These are phyloP conservation scores for Nemophila menziesii DNA, from an alignment of 257 asterid genomes.

Conservation along the genomic window DNA sequence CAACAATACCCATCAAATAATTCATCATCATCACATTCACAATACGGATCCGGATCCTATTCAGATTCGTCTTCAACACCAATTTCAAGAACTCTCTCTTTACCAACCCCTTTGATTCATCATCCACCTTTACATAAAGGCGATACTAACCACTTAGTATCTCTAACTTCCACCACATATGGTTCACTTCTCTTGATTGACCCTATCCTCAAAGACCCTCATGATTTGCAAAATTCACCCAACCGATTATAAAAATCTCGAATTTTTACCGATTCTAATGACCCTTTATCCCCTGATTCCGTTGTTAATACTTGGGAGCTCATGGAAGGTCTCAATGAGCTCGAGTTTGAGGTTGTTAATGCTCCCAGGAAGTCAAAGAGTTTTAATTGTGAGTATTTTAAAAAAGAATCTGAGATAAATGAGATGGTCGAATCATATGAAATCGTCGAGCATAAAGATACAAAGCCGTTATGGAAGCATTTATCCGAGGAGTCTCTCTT, in stretches of 20 bases:
- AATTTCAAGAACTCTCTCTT: constrained; percentile 20
- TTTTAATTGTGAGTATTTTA: constrained; percentile 8
- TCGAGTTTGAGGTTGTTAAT: constrained; percentile 35
- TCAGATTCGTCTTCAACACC: constrained; percentile 21
- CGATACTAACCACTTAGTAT: constrained; percentile 62
- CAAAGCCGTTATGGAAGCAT: constrained; percentile 43
- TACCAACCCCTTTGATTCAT: constrained; percentile 22
- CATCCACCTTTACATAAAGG: constrained; percentile 33
- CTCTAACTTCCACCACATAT: constrained; percentile 74
- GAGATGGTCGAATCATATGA: constrained; percentile 28
- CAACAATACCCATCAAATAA: constrained; percentile 7
- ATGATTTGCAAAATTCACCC: constrained; percentile 12
- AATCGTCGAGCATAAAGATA: constrained; percentile 30
- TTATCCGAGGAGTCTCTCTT: constrained; percentile 33
- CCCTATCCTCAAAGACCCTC: constrained; percentile 15
- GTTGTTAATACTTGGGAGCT: constrained; percentile 96
- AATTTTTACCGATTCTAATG: constrained; percentile 23
- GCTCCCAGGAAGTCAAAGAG: constrained; percentile 14
- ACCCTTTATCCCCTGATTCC: constrained; percentile 66
- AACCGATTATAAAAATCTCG: constrained; percentile 18
- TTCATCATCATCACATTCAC: constrained; percentile 19
- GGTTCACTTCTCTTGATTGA: constrained; percentile 55
- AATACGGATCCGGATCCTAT: constrained; percentile 11
- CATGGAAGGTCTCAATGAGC: constrained; percentile 82
- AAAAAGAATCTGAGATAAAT: constrained; percentile 13